phyloP scores from a whole-genome alignment of 2,329 filamentous ascomycete genomes.

The Botryotinia calthae region DNA sequence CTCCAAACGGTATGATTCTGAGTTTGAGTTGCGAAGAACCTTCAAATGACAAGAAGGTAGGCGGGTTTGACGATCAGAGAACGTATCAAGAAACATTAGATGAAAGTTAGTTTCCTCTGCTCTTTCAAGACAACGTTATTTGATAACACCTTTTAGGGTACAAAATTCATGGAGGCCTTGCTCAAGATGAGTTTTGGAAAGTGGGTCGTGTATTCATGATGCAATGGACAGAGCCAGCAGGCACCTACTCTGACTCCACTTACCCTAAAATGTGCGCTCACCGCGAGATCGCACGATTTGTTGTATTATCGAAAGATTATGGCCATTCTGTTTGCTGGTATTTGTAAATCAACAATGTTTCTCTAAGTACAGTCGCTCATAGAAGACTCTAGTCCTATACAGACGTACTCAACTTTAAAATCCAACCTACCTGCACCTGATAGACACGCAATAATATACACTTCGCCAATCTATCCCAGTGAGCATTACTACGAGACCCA shows the following conservation, averaged over 20 bases:
- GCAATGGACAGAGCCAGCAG: slow-evolving; percentile 32
- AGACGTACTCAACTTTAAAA: slow-evolving; percentile 32
- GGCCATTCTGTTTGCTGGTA: slow-evolving; percentile 32
- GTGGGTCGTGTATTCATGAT: slow-evolving; percentile 34
- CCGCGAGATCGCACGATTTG: too few relatives aligned
- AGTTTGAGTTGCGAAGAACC: too few relatives aligned
- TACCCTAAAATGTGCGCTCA: too few relatives aligned
- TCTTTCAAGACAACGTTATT: not conserved
- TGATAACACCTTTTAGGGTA: not conserved
- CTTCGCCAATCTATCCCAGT: not conserved
- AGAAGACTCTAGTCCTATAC: slow-evolving; percentile 24
- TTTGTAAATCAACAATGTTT: not conserved
- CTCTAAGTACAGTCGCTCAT: not conserved
- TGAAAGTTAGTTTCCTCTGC: not conserved
- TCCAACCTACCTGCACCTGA: slow-evolving; percentile 17
- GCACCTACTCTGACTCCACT: too few relatives aligned
- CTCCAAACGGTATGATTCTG: not conserved
- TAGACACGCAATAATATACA: slow-evolving; percentile 13
- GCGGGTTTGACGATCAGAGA: not conserved
- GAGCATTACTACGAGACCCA: not conserved
- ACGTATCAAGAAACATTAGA: not conserved
- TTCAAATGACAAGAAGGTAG: too few relatives aligned
- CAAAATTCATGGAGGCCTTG: not conserved
- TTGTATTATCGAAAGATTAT: too few relatives aligned
- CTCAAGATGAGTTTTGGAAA: slow-evolving; percentile 22